Evolutionary conservation across 148 eudicot genomes (phyloP), one percentile per base, ranked within the genome.

Genomic region (Rhododendron griersonianum): DNA sequence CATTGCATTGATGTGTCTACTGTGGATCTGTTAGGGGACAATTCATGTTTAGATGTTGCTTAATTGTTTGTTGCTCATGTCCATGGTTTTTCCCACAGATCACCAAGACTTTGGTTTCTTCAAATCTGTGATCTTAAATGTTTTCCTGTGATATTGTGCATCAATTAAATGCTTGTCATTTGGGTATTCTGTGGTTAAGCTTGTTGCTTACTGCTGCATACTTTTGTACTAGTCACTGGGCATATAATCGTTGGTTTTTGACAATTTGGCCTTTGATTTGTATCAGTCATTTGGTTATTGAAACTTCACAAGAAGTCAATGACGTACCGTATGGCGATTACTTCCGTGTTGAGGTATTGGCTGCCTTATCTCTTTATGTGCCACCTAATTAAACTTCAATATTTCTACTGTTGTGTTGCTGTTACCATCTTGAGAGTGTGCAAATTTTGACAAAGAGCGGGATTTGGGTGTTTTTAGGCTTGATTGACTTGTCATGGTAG

Each of bases 281-380:
- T 93, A 86, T 47, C 98, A 97, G 99, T 83, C 98, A 93, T 89
- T 91, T 97, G 88, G 90, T 95, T 88, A 86, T 95, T 81, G 93
- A 91, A 91, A 93, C 96, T 37, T 90, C 95, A 25, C 99, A 97
- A 91, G 95, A 92, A 87, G 92, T 97, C 87, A 92, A 81, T 89
- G 98, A 95, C 86, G 98, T 97, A 77, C 99, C 99, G 19, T 97
- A 95, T 71, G 99, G 92, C 77, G 99, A 97, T 93, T 97, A 97
- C 90, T 97, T 97, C 86, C 87, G 86, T n/a, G 96, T 95, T 87
- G 95, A 97, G 98, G 99, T 97, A 93, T 83, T 84, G 61, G 19
- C 67, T 81, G 21, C 71, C 63, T 48, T 11, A 13, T 67, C 81
- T 48, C 21, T 65, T 41, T 81, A 37, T 41, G 45, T 67, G 84